Conservation (phyloP, 768 basidiomycete genomes). For the Tulasnella sp. region DNA sequence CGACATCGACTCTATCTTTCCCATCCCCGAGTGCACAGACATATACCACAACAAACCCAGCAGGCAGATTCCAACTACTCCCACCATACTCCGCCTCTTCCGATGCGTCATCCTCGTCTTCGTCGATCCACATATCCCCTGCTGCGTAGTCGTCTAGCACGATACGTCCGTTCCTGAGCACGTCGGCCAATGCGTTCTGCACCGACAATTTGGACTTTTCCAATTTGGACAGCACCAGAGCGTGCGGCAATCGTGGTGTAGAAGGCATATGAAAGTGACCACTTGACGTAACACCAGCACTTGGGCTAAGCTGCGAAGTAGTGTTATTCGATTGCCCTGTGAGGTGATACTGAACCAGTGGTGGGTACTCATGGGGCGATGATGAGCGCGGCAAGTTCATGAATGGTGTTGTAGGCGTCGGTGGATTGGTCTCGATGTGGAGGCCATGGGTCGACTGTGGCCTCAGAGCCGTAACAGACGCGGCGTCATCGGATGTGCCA, state of each 20-base stretch:
- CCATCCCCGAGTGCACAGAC: slow-evolving; percentile 50
- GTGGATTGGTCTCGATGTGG: slow-evolving; percentile 13
- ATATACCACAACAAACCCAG: slow-evolving; percentile 59
- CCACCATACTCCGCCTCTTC: slow-evolving; percentile 23
- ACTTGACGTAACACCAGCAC: not conserved
- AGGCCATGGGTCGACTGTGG: slow-evolving; percentile 9
- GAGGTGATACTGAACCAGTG: not conserved
- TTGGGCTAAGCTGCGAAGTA: not conserved
- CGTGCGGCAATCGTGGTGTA: slow-evolving; percentile 4
- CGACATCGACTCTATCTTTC: slow-evolving; percentile 57
- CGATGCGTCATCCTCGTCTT: not conserved
- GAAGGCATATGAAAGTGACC: not conserved
- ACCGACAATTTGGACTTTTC: slow-evolving; percentile 9
- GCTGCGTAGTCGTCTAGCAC: not conserved
- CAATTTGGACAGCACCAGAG: slow-evolving; percentile 3
- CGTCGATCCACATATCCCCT: not conserved
- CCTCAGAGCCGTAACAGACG: not conserved
- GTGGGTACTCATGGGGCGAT: not conserved
- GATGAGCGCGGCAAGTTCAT: not conserved
- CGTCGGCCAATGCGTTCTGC: slow-evolving; percentile 1
- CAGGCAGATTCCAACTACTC: slow-evolving; percentile 47
- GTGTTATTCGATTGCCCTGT: too few relatives aligned
- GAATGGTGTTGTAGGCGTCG: not conserved
- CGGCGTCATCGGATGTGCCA: not conserved
- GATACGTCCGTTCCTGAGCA: slow-evolving; percentile 2